Evolutionary conservation across 2,329 filamentous ascomycete genomes (phyloP).

Genomic region (Sordariomycetes sp.): DNA sequence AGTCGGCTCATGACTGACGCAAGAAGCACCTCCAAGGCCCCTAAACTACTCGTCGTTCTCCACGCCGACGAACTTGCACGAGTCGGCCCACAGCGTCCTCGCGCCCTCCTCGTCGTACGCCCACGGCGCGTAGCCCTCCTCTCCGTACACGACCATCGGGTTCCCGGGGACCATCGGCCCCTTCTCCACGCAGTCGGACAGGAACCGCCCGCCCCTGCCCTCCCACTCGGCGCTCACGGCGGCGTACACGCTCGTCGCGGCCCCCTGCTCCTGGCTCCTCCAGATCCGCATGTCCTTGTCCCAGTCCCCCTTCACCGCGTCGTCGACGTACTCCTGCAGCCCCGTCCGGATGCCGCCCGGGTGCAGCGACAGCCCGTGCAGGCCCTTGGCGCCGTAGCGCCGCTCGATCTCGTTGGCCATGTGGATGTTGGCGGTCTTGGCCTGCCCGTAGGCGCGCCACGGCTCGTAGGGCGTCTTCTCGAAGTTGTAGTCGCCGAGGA

Average conservation of each 20-base stretch:
- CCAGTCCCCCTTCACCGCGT: background rate
- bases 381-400: conserved; percentile 27
- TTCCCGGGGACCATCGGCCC: conserved; percentile 4
- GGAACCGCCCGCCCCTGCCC: conserved; percentile 33
- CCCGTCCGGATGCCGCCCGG: conserved; percentile 28
- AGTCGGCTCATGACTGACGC: too few species aligned
- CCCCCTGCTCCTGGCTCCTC: conserved; percentile 25
- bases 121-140: conserved; percentile 11
- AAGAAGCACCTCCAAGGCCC: too few species aligned
- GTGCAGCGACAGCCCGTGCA: conserved; percentile 33
- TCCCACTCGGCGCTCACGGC: conserved; percentile 29
- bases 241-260: conserved; percentile 34
- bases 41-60: background rate
- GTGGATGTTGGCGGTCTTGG: conserved; percentile 39
- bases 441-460: conserved; percentile 30
- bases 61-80: conserved; percentile 2
- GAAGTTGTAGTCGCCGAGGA: conserved; percentile 22
- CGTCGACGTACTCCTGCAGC: conserved; percentile 2
- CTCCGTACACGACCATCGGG: background rate
- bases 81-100: conserved; percentile 25
- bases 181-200: conserved; percentile 27
- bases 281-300: conserved; percentile 8
- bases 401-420: conserved; percentile 40
- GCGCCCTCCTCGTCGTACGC: conserved; percentile 26
- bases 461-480: conserved; percentile 19